phyloP scores from a whole-genome alignment of 805 yeast genomes.

The Priceomyces haplophilus region DNA sequence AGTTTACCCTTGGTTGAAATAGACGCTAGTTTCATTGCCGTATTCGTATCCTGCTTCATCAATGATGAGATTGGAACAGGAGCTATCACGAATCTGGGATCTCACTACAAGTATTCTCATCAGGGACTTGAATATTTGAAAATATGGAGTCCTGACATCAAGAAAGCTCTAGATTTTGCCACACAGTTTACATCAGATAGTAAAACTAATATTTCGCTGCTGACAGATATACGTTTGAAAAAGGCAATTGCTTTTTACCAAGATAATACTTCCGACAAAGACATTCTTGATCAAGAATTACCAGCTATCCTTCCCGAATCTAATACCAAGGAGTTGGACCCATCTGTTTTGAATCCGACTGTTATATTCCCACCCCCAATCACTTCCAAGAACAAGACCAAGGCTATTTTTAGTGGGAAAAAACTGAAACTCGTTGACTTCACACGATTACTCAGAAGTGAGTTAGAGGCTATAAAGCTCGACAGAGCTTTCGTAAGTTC shows the following conservation, averaged over 20 bases:
- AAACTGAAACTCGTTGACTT: constrained; percentile 31
- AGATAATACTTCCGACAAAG: neutral
- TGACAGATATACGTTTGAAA: constrained; percentile 15
- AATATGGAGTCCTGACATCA: constrained; percentile 36
- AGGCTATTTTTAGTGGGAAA: constrained; percentile 24
- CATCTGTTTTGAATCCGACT: constrained; percentile 22
- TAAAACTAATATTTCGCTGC: constrained; percentile 8
- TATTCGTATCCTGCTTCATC: constrained; percentile 28
- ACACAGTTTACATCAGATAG: constrained; percentile 3
- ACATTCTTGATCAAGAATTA: constrained; percentile 5
- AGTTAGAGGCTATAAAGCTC: constrained; percentile 12
- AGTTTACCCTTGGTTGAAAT: constrained; percentile 23
- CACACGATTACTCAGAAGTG: constrained; percentile 21
- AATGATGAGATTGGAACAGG: constrained; percentile 28
- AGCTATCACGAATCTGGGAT: constrained; percentile 15
- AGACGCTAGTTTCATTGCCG: constrained; percentile 30
- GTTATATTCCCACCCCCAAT: constrained; percentile 31
- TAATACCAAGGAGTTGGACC: constrained; percentile 4
- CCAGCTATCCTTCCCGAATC: constrained; percentile 14
- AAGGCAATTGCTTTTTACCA: constrained; percentile 8
- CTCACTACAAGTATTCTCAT: constrained; percentile 30
- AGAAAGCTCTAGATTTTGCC: constrained; percentile 13
- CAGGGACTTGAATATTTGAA: constrained; percentile 29
- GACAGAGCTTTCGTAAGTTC: constrained; percentile 16
- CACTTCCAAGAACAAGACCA: constrained; percentile 20